Evolutionary conservation across 176 grass and related monocot genomes (phyloP), one percentile per base, ranked within the genome.

Genomic region (Triticum dicoccoides): DNA sequence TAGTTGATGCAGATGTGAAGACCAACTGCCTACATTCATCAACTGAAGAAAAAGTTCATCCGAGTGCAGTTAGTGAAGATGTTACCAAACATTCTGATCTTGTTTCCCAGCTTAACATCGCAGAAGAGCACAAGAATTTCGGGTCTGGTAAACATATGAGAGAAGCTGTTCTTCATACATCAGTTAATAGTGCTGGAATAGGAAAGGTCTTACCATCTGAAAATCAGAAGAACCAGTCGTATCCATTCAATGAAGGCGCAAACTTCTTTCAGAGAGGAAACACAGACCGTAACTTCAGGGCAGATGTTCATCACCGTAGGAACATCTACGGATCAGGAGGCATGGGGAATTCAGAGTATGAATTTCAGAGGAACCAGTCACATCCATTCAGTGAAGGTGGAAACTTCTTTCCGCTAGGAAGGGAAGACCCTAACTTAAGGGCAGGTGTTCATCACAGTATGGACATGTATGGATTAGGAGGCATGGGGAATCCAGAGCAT

Each of bases 161-260:
- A 44, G 69, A 83, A 58, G 39, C 59, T 82, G 85, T 69, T 79
- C 41, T 42, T 59, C 66, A 37, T 80, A 63, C 27, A 2, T 35
- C 81, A 47, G 54, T 73, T 38, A 77, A 77, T 70, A 89, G 47
- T 37, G 39, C 63, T 93, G 81, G 61, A 44, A 80, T 72, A 73
- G 81, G 82, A 51, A 69, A 76, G 68, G 25, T 72, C 45, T 70
- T 61, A 52, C 73, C 37, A 69, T 38, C 66, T 44, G 69, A 44
- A 30, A 58, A 38, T 14, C 74, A 78, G 75, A 63, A 73, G 30
- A 73, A 65, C 66, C 35, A 56, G 30, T 85, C 84, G 30, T 7
- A 86, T 87, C 79, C 79, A 44, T 90, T 79, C 69, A 65, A 58
- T 82, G 68, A 85, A 84, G 58, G 81, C 68, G 47, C 82, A 63